Evolutionary conservation across 1,284 basidiomycete species (phyloP).

Genomic region (Porodaedalea pini): DNA sequence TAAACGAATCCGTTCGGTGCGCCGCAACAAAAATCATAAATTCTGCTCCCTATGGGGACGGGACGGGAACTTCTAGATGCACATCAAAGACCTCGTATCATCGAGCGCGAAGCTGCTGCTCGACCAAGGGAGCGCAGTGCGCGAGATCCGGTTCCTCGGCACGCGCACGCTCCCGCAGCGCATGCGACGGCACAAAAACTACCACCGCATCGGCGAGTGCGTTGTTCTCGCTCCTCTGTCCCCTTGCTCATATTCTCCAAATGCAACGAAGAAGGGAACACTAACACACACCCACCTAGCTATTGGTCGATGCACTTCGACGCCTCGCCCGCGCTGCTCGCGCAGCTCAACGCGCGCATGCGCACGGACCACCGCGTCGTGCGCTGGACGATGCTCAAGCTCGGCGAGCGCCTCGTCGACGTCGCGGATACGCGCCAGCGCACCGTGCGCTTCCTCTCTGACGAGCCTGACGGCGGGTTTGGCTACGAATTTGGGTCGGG

Average conservation of each 20-base stretch:
- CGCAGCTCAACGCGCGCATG: conserved; percentile 61
- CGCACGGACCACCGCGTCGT: conserved; percentile 78
- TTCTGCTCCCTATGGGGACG: too few species aligned
- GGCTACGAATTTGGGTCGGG: neutral
- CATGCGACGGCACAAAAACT: conserved; percentile 67
- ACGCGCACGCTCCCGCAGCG: conserved; percentile 71
- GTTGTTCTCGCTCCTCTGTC: conserved; percentile 34
- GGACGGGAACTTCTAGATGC: too few species aligned
- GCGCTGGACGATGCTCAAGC: conserved; percentile 77
- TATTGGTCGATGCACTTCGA: conserved; percentile 92
- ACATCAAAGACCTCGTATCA: conserved; percentile 74
- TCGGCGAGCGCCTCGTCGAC: conserved; percentile 72
- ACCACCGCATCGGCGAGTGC: conserved; percentile 72
- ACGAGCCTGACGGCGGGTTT: neutral
- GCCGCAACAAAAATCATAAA: too few species aligned
- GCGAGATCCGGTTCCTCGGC: conserved; percentile 74
- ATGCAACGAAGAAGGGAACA: neutral
- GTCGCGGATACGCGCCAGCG: conserved; percentile 47
- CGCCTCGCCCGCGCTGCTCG: conserved; percentile 69
- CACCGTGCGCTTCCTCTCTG: neutral
- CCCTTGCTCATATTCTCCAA: conserved; percentile 1
- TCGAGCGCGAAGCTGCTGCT: conserved; percentile 74
- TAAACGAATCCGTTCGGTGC: too few species aligned
- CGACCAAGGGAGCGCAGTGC: conserved; percentile 76
- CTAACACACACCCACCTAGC: conserved; percentile 37